A percentile compares a stretch with the other conserved stretches of the same genome.
These are phyloP conservation scores for Canariomyces notabilis DNA, from an alignment of 2,329 filamentous ascomycete genomes.

Conservation along the genomic window DNA sequence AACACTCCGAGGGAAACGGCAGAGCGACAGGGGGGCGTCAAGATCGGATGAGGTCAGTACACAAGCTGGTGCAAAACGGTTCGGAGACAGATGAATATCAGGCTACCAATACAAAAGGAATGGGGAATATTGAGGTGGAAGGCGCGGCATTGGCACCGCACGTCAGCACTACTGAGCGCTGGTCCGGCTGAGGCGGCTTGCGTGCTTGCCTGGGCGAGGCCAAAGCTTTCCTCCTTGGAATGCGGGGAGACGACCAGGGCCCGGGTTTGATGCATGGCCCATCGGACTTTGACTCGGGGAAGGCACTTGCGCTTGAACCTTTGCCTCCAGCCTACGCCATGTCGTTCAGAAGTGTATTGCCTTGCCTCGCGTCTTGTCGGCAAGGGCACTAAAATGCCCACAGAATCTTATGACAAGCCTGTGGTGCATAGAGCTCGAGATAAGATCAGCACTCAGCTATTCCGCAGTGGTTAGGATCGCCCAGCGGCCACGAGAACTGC, in stretches of 20 bases:
- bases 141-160: slow-evolving; percentile 24
- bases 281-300: slow-evolving; percentile 17
- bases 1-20: neutral
- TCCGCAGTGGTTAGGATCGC: slow-evolving; percentile 1
- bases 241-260: slow-evolving; percentile 22
- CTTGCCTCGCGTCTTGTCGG: too few species aligned
- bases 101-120: neutral
- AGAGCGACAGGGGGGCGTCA: neutral
- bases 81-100: neutral
- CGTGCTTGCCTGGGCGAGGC: slow-evolving; percentile 14
- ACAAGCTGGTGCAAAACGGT: slow-evolving; percentile 10
- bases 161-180: slow-evolving; percentile 9
- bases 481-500: neutral
- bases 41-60: slow-evolving; percentile 2
- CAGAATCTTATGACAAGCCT: too few species aligned
- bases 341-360: slow-evolving; percentile 3
- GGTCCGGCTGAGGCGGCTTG: slow-evolving; percentile 20
- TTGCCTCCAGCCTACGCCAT: slow-evolving; percentile 14
- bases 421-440: too few species aligned
- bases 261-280: slow-evolving; percentile 14
- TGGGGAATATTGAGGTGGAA: slow-evolving; percentile 21
- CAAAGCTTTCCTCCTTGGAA: slow-evolving; percentile 23
- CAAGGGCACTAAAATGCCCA: too few species aligned
- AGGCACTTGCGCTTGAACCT: slow-evolving; percentile 6
- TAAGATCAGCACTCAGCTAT: slow-evolving; percentile 6